A percentile compares a stretch with the other conserved stretches of the same genome.
phyloP scores from a whole-genome alignment of 345 rosid genomes.

The Capsella bursapastoris region DNA sequence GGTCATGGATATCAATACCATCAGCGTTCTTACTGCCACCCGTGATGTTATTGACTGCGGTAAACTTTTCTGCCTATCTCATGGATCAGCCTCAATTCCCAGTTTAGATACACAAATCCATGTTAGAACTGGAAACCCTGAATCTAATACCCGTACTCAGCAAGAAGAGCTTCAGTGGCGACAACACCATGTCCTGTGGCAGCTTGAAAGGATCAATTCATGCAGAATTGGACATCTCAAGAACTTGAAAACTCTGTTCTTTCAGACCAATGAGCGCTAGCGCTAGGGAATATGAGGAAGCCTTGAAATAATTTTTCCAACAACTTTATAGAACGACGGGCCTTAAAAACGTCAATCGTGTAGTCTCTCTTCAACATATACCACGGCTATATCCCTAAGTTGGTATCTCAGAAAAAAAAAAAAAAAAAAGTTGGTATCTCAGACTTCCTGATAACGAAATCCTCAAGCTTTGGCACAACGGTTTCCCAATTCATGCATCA shows the following conservation, averaged over 20 bases:
- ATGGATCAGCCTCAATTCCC: background rate
- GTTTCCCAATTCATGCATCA: conserved; percentile 45
- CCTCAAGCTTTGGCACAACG: conserved; percentile 74
- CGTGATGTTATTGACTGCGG: background rate
- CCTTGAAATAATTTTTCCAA: conserved; percentile 60
- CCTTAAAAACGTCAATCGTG: conserved; percentile 63
- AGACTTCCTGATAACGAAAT: conserved; percentile 56
- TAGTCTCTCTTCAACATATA: conserved; percentile 58
- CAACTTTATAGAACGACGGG: conserved; percentile 69
- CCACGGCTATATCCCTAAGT: conserved; percentile 81
- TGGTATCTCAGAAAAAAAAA: too few relatives aligned
- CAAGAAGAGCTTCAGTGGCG: background rate
- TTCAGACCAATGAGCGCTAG: conserved; percentile 65
- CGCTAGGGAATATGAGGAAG: conserved; percentile 67
- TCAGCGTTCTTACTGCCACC: background rate
- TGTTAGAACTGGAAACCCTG: background rate
- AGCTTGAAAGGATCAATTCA: conserved; percentile 72
- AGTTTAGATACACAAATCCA: background rate
- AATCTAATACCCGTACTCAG: background rate
- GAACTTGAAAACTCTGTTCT: conserved; percentile 61
- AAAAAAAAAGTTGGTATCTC: conserved; percentile 59
- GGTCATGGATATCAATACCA: background rate
- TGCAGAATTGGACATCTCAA: conserved; percentile 56
- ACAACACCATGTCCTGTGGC: conserved; percentile 13
- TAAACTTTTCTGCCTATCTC: background rate